Base-by-base conservation (phyloP, 2,329 filamentous ascomycete species). In the Neoascochyta sp. region DNA sequence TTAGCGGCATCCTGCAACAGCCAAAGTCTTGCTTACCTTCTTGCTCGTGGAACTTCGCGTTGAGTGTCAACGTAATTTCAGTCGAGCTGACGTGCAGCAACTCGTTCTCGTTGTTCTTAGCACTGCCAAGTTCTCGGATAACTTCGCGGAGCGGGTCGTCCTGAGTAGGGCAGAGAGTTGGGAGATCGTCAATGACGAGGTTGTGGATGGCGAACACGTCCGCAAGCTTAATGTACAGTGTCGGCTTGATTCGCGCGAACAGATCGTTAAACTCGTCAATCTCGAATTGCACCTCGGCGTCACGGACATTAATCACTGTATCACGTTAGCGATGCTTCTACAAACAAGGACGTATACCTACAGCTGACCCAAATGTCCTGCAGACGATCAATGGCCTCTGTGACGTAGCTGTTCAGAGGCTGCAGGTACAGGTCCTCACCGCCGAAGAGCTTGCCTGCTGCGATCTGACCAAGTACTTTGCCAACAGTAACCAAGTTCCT, bases 241-340 rank as follows among this genome's bases (percentile, higher is more conserved):
- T 96, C 5, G 92, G 92, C 64, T 95, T 95, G 43, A 88, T 92
- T 62, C 93, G 89, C 34, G 90, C 86, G 58, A 96, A 96, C 5
- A 98, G 75, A 56, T 98, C 92, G 59, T 95, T 96, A 76, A 92
- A 98, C 61, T 96, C 92, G 58, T 98, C 92, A 59, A 98, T 95
- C 62, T 96, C 89, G 57, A 96, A 98, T 14, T 92, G 92, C 29
- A 79, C 75, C 63, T 98, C 92, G 0, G 87, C 86, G 50, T 92
- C 83, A 9, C 84, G 80, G 9, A 96, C 85, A 9, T 83, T 78
- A 45, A 98, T 86, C 39, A 96, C 73, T 74, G 41, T 21, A 14
- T 29, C 31, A 20, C 20, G 50, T 73, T 59, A 71, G 65, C 30
- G 40, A 14, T 12, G 11, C 26, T 22, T 11, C 12, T 9, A 23